phyloP scores from a whole-genome alignment of 176 grass and related monocot species.

The Triticum urartu region DNA sequence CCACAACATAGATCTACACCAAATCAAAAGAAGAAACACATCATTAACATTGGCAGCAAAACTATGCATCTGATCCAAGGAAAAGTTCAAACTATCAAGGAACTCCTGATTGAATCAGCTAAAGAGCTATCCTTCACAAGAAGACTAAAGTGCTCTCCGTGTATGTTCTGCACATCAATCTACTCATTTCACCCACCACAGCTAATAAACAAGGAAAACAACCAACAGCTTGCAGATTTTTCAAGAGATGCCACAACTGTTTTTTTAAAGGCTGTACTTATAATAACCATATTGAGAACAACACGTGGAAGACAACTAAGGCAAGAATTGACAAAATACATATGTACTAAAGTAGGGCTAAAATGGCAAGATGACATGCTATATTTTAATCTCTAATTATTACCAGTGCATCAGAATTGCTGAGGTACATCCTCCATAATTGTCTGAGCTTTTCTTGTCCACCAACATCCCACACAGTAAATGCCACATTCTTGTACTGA shows the following conservation, averaged over 20 bases:
- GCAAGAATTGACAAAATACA: neutral
- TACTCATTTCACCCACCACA: neutral
- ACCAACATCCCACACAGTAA: conserved; percentile 94
- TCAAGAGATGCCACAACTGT: neutral
- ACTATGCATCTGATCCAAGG: neutral
- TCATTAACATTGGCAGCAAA: neutral
- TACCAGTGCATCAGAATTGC: conserved; percentile 93
- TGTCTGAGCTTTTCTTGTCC: conserved; percentile 92
- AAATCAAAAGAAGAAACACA: conserved; percentile 31
- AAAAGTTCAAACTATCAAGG: neutral
- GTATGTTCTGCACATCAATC: neutral
- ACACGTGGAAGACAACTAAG: neutral
- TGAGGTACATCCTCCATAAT: conserved; percentile 90
- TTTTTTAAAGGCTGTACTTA: neutral
- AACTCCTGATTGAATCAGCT: neutral
- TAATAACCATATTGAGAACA: neutral
- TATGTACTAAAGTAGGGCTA: neutral
- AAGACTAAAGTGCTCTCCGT: neutral
- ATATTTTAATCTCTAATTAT: conserved; percentile 13
- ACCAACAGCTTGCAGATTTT: neutral
- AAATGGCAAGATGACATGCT: conserved; percentile 5
- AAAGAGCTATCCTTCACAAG: neutral
- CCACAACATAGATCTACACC: conserved; percentile 87
- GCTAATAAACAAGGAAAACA: neutral
- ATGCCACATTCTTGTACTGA: conserved; percentile 91